Conservation (phyloP, 768 basidiomycete species). For the Xerocomellus amylosporus region DNA sequence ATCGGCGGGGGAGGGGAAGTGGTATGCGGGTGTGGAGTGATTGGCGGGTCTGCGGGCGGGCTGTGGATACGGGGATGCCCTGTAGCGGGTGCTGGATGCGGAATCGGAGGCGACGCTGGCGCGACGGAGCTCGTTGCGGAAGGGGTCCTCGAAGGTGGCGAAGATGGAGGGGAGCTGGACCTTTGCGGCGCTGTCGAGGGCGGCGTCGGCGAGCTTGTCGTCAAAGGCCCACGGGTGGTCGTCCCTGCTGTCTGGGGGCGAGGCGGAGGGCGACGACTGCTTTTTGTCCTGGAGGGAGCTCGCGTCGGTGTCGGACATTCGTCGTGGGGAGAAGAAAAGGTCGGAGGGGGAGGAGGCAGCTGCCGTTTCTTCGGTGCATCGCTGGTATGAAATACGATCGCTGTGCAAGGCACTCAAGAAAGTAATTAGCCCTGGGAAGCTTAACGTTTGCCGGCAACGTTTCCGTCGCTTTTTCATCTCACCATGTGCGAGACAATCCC, state of each 20-base stretch:
- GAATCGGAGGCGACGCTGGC: conserved; percentile 55
- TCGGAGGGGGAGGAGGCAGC: conserved; percentile 30
- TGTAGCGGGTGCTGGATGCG: conserved; percentile 39
- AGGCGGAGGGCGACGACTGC: conserved; percentile 48
- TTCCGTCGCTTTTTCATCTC: conserved; percentile 28
- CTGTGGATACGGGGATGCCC: conserved; percentile 57
- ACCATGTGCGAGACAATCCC: conserved; percentile 28
- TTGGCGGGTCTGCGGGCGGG: conserved; percentile 46
- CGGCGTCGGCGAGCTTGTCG: conserved; percentile 42
- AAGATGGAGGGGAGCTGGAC: conserved; percentile 77
- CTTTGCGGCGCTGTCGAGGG: conserved; percentile 43
- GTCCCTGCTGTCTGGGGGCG: conserved; percentile 46
- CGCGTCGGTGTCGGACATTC: conserved; percentile 74
- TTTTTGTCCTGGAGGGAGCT: conserved; percentile 63
- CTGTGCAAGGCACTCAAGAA: conserved; percentile 34
- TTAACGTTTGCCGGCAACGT: conserved; percentile 35
- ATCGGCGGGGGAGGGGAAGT: conserved; percentile 54
- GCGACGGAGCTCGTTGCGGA: conserved; percentile 54
- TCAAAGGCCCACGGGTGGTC: conserved; percentile 28
- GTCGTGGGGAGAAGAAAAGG: conserved; percentile 54
- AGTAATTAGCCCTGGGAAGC: conserved; percentile 35
- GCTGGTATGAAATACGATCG: conserved; percentile 33
- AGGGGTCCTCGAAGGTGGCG: conserved; percentile 60
- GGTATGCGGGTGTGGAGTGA: conserved; percentile 44
- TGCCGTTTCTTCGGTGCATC: not conserved